These are phyloP conservation scores for Verticillium klebahnii DNA, from an alignment of 2,329 filamentous ascomycete genomes.

Conservation along the genomic window DNA sequence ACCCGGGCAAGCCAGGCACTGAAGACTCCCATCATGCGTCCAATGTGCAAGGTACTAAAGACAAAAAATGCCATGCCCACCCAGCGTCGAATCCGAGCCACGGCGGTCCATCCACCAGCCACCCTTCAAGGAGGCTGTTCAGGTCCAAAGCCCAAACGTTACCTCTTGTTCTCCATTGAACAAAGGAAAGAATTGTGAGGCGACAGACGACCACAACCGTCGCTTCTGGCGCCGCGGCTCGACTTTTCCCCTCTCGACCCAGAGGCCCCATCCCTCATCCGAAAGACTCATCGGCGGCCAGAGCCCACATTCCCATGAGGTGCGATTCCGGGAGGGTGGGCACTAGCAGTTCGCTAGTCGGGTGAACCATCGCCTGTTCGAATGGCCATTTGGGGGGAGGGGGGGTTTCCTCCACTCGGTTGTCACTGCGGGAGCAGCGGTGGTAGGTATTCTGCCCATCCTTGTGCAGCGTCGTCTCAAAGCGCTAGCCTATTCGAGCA, in stretches of 20 bases:
- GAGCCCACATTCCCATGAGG: not conserved
- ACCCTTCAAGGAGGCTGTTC: not conserved
- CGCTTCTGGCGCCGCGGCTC: not conserved
- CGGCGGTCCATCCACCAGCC: not conserved
- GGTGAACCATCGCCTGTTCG: not conserved
- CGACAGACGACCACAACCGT: not conserved
- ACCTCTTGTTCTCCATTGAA: too few relatives aligned
- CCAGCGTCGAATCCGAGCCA: not conserved
- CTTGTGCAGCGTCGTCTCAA: not conserved
- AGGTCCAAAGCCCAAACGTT: not conserved
- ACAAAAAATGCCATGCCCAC: not conserved
- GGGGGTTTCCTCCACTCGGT: not conserved
- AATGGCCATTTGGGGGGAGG: not conserved
- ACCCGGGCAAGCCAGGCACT: not conserved
- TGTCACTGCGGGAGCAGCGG: not conserved
- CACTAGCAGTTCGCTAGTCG: slow-evolving; percentile 1
- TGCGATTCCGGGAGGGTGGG: slow-evolving; percentile 1
- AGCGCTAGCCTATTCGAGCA: not conserved
- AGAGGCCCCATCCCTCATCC: not conserved
- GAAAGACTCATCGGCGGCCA: not conserved
- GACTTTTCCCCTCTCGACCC: too few relatives aligned
- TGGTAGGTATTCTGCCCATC: not conserved
- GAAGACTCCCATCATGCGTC: not conserved
- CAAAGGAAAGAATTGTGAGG: not conserved
- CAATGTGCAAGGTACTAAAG: not conserved